Evolutionary conservation across 2,329 filamentous ascomycete species (phyloP), one percentile per base, ranked within the genome.

Genomic region (Hymenoscyphus albidus): DNA sequence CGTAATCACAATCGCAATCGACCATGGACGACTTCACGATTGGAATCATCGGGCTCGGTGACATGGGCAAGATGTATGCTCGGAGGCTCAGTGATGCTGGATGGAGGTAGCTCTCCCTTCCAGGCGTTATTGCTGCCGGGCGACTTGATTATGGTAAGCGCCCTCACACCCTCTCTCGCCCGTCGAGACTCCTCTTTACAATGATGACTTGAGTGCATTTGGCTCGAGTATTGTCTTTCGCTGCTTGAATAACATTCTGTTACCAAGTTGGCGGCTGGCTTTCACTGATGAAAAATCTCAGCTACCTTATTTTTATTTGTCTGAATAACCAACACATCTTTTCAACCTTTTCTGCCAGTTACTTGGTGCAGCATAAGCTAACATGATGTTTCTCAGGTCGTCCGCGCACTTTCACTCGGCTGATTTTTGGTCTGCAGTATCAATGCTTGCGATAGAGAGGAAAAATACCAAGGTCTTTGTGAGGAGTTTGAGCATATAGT

Each of bases 151-250:
- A 64, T 72, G 67, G 71, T 75, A 68, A 72, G 72, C 65, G 44
- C 66, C 67, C 61, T 51, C 58, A 79, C 77, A 75, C 62, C 69
- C 14, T 67, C 65, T 58, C 27, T 27, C 27, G 27, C 27, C 27
- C 27, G 27, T 48, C 35, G 55, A 62, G 22, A 58, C 42, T 42
- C 58, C 61, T 58, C 56, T 38, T 27, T 74, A 74, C 77, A 77
- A 93, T 96, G 94, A 98, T 98, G 94, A 98, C 94, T 92, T 94
- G 94, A 98, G 94, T 93, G 94, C 94, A 98, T 98, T 98, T 98
- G 94, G 94, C 94, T 98, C 92, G 94, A 98, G 94, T 85, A 96
- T 93, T 87, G 87, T 82, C 79, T 81, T 83, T 81, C 80, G 81
- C 76, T 78, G 79, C 79, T 81, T 81, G 82, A 82, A 79, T 81